These are phyloP conservation scores for Eucalyptus rudis DNA, from an alignment of 345 rosid genomes.

Conservation along the genomic window DNA sequence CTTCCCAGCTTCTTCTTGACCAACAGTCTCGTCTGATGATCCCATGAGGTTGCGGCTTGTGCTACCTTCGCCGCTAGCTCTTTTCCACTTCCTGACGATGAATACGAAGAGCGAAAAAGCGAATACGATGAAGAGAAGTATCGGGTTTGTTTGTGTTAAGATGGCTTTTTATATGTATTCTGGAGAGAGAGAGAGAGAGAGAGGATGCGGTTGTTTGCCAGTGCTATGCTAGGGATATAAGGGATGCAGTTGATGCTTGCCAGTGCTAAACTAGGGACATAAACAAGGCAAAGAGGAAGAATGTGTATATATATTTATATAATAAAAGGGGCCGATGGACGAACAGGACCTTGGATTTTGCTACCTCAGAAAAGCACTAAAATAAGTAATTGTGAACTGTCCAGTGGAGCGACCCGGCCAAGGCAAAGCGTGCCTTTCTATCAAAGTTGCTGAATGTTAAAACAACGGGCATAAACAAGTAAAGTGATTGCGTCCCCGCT, in stretches of 20 bases:
- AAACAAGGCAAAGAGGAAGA: neutral
- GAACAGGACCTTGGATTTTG: neutral
- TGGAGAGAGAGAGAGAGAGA: neutral
- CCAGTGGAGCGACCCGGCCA: neutral
- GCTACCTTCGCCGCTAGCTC: neutral
- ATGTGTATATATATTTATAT: neutral
- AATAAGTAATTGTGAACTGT: neutral
- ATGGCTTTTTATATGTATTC: neutral
- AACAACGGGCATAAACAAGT: neutral
- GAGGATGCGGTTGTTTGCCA: neutral
- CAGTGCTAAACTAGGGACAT: neutral
- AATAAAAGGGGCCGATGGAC: neutral
- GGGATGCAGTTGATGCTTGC: neutral
- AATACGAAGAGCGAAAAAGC: neutral
- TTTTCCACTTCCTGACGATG: neutral
- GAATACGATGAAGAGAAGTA: neutral
- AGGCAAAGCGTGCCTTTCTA: constrained; percentile 20
- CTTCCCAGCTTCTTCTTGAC: neutral
- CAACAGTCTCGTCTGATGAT: neutral
- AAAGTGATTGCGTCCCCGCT: constrained; percentile 1
- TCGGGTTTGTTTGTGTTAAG: neutral
- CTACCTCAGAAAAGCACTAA: neutral
- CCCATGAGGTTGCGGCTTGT: neutral
- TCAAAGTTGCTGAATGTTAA: constrained; percentile 7
- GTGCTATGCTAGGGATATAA: neutral